These are phyloP conservation scores for Marchantia paleacea DNA, from an alignment of 225 moss, liverwort and hornwort species.

Conservation along the genomic window DNA sequence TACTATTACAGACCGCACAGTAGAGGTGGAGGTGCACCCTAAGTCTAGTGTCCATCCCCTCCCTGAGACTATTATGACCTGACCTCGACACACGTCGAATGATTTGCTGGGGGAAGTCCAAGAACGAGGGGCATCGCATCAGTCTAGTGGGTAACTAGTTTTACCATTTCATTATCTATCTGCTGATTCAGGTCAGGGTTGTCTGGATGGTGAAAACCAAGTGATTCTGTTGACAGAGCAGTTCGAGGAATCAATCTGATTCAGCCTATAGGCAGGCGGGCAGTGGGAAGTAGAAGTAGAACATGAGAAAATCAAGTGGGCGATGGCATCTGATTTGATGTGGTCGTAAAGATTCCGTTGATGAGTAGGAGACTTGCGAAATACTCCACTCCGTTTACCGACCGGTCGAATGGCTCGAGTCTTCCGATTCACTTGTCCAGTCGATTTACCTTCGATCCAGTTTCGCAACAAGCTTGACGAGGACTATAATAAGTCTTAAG, in stretches of 20 bases:
- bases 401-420: too few relatives aligned
- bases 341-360: not conserved
- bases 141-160: not conserved
- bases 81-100: not conserved
- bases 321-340: not conserved
- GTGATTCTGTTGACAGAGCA: too few relatives aligned
- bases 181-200: too few relatives aligned
- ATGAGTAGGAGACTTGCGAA: not conserved
- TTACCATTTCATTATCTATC: not conserved
- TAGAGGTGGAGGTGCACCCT: too few relatives aligned
- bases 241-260: too few relatives aligned
- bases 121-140: not conserved
- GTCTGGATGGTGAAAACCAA: too few relatives aligned
- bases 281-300: not conserved
- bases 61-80: not conserved
- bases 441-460: too few relatives aligned
- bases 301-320: constrained; percentile 6
- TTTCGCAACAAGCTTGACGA: too few relatives aligned
- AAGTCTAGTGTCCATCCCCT: too few relatives aligned
- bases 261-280: not conserved
- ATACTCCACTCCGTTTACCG: not conserved
- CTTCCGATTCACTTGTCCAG: too few relatives aligned
- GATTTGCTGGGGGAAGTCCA: not conserved
- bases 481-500: too few relatives aligned
- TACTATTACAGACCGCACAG: too few relatives aligned